Evolutionary conservation across 2,329 filamentous ascomycete species (phyloP).

Genomic region (Colletotrichum noveboracense): DNA sequence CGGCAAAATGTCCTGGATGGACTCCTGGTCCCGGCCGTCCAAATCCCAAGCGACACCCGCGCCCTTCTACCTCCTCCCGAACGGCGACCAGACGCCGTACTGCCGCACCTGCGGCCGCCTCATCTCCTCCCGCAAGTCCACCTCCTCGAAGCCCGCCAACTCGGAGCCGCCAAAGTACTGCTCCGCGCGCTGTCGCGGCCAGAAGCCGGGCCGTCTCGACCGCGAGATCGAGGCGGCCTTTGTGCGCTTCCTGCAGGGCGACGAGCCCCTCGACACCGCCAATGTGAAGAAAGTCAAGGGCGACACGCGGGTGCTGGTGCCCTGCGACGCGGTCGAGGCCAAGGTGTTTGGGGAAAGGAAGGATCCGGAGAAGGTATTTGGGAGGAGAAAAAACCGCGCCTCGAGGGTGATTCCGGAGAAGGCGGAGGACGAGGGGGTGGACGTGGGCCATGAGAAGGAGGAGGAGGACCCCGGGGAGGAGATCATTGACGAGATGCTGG

Average conservation of each 20-base stretch:
- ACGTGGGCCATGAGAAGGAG: slow-evolving; percentile 36
- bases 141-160: slow-evolving; percentile 23
- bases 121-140: slow-evolving; percentile 45
- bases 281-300: slow-evolving; percentile 47
- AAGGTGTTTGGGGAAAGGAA: slow-evolving; percentile 51
- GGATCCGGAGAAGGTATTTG: slow-evolving; percentile 46
- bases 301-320: slow-evolving; percentile 53
- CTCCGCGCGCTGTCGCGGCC: slow-evolving; percentile 57
- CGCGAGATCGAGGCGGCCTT: slow-evolving; percentile 58
- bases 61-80: slow-evolving; percentile 56
- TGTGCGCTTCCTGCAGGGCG: slow-evolving; percentile 35
- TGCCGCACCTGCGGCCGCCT: slow-evolving; percentile 63
- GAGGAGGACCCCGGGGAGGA: slow-evolving; percentile 1
- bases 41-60: slow-evolving; percentile 50
- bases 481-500: slow-evolving; percentile 13
- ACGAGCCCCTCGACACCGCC: slow-evolving; percentile 14
- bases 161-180: slow-evolving; percentile 53
- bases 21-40: slow-evolving; percentile 43
- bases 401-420: slow-evolving; percentile 36
- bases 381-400: slow-evolving; percentile 49
- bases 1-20: slow-evolving; percentile 45
- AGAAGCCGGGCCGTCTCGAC: slow-evolving; percentile 55
- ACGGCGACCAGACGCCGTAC: slow-evolving; percentile 55
- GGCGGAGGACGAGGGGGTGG: slow-evolving; percentile 20
- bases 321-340: slow-evolving; percentile 54